These are phyloP conservation scores for Plenodomus lindquistii DNA, from an alignment of 2,329 filamentous ascomycete genomes.

Conservation along the genomic window DNA sequence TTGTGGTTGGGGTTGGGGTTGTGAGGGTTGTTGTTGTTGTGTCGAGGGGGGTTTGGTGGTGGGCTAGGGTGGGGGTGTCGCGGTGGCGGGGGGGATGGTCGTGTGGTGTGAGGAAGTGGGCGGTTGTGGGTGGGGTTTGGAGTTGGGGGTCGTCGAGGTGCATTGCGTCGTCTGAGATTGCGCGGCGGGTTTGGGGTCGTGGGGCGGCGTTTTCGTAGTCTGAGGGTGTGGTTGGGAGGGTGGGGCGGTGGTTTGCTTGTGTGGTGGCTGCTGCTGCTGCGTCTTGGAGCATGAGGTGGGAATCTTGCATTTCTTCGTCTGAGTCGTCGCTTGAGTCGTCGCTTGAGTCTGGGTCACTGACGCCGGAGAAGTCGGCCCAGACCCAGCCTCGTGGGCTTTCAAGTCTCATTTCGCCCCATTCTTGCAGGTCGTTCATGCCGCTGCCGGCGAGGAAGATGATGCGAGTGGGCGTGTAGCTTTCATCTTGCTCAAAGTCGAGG, in stretches of 20 bases:
- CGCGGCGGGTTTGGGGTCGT: not conserved
- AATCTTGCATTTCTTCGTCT: conserved; percentile 21
- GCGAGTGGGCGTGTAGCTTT: conserved; percentile 94
- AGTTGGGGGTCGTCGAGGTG: conserved; percentile 6
- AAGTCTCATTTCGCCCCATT: conserved; percentile 81
- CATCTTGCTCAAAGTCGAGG: conserved; percentile 89
- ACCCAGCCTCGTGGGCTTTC: conserved; percentile 87
- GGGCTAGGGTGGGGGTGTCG: conserved; percentile 1
- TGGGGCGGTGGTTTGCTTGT: not conserved
- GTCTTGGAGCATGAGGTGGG: conserved; percentile 1
- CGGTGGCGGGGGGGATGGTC: too few relatives aligned
- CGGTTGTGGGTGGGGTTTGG: not conserved
- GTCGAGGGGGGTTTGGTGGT: conserved; percentile 1
- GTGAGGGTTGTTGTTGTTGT: conserved; percentile 3
- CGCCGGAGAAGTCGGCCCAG: conserved; percentile 72
- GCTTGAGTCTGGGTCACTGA: conserved; percentile 51
- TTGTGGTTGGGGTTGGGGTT: conserved; percentile 14
- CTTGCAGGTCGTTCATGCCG: conserved; percentile 86
- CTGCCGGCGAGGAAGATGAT: conserved; percentile 89
- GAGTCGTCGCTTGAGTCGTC: conserved; percentile 24
- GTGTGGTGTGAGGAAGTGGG: not conserved
- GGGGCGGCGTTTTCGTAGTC: conserved; percentile 25
- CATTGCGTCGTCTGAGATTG: conserved; percentile 10
- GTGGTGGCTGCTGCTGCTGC: not conserved
- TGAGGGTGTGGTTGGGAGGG: conserved; percentile 9